Evolutionary conservation across 768 basidiomycete species (phyloP), one percentile per base, ranked within the genome.

Genomic region (Xerocomellus chrysenteron): DNA sequence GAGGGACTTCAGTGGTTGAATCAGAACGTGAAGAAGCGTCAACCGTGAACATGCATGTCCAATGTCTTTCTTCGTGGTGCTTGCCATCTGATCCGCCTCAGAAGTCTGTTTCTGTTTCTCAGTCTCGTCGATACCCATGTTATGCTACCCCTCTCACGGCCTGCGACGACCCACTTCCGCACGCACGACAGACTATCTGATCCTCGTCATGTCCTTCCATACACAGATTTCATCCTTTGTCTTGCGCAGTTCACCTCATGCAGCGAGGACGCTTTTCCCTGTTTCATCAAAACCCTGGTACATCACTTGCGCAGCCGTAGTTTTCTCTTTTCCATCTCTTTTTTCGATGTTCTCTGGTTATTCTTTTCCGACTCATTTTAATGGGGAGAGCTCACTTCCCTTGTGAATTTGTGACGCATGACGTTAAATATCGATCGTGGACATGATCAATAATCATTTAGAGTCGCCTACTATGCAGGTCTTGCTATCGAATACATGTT

Each of bases 1-100:
- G 96, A 98, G 73, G 96, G 96, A 42, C 83, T 98, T 45, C 93
- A 95, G 74, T 98, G 95, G 95, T 78, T 98, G 65, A 95, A 93
- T 51, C 92, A 94, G 76, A 97, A 97, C 72, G 92, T 97, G 68
- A 95, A 96, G 82, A 93, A 92, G 72, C 88, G 89, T 61, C 88
- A 90, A 74, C 84, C 82, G 74, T 91, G 73, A 79, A 65, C 54
- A 61, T 58, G 62, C 48, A 66, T 43, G 65, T 63, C 41, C 40
- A 21, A 32, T n/a, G 37, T 54, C 54, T 55, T 55, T 52, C 55
- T 52, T 57, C 17, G 32, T 57, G 49, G 69, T 65, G 59, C 63
- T 54, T 50, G 53, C 52, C 65, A 48, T 64, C 64, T 64, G 60
- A 68, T 54, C 65, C 57, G 55, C 57, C 50, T 61, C 61, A 64